Percentiles rank a stretch among this genome's conserved stretches.
Evolutionary conservation across 768 basidiomycete genomes (phyloP).

Genomic region (Termitomyces sp.): DNA sequence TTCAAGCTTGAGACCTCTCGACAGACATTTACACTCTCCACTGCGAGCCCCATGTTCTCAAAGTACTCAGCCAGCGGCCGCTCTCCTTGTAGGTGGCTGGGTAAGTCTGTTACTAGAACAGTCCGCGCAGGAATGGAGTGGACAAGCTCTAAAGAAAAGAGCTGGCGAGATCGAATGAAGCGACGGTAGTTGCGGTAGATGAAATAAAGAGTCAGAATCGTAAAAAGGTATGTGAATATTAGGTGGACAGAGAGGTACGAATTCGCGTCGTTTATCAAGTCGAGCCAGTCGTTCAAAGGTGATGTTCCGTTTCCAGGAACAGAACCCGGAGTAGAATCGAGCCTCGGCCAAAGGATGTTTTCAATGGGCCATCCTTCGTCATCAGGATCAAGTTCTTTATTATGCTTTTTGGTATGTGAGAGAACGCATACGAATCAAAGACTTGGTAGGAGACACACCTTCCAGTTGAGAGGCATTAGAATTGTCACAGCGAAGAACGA

Average conservation of each 20-base stretch:
- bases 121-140: conserved; percentile 94
- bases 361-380: conserved; percentile 37
- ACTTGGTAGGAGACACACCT: conserved; percentile 43
- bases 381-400: conserved; percentile 62
- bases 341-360: conserved; percentile 40
- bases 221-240: conserved; percentile 92
- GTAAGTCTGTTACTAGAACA: conserved; percentile 81
- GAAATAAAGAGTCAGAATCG: conserved; percentile 77
- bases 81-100: conserved; percentile 80
- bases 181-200: conserved; percentile 85
- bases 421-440: conserved; percentile 1
- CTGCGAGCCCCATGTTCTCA: conserved; percentile 78
- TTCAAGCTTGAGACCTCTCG: conserved; percentile 76
- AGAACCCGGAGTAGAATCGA: conserved; percentile 16
- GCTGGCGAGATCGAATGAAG: conserved; percentile 85
- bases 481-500: conserved; percentile 75
- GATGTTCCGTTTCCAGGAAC: conserved; percentile 26
- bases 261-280: conserved; percentile 86
- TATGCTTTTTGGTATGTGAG: conserved; percentile 42
- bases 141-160: conserved; percentile 91
- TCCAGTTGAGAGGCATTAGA: conserved; percentile 95
- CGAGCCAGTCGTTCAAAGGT: conserved; percentile 63
- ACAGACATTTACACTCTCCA: conserved; percentile 90
- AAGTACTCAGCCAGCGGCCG: conserved; percentile 88
- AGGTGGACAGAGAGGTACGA: conserved; percentile 87